These are phyloP conservation scores for Neofusicoccum ribis DNA, from an alignment of 2,329 filamentous ascomycete species.

Conservation along the genomic window DNA sequence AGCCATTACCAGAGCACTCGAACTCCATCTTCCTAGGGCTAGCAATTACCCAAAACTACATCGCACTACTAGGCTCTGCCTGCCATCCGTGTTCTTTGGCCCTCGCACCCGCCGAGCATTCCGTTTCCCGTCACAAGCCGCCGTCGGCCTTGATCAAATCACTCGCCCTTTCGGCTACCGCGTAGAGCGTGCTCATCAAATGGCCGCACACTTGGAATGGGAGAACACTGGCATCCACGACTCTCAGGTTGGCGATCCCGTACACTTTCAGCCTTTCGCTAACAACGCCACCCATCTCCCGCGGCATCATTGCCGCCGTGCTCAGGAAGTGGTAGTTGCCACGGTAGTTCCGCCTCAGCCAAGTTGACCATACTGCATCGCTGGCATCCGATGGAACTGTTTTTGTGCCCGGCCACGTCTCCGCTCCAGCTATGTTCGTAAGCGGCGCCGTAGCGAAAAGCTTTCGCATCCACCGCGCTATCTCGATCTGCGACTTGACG, in stretches of 20 bases:
- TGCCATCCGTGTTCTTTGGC: too few relatives aligned
- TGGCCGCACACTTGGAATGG: conserved; percentile 35
- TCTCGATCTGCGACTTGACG: conserved; percentile 37
- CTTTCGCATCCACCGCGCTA: conserved; percentile 35
- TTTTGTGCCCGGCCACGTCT: conserved; percentile 22
- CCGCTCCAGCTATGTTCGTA: conserved; percentile 28
- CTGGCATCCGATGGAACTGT: conserved; percentile 22
- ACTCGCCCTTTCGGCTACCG: conserved; percentile 33
- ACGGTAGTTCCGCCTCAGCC: conserved; percentile 23
- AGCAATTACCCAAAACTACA: too few relatives aligned
- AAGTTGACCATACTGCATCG: conserved; percentile 26
- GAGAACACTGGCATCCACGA: conserved; percentile 34
- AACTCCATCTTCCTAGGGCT: too few relatives aligned
- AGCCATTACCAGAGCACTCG: not conserved
- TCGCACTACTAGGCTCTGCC: too few relatives aligned
- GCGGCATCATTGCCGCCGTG: conserved; percentile 35
- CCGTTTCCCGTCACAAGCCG: not conserved
- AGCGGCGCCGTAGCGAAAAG: conserved; percentile 34
- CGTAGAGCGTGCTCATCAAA: conserved; percentile 33
- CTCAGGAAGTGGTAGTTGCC: conserved; percentile 36
- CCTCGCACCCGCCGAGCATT: not conserved
- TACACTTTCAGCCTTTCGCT: conserved; percentile 30
- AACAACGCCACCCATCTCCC: conserved; percentile 33
- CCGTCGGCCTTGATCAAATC: conserved; percentile 30
- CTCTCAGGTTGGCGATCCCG: conserved; percentile 32